Conservation (phyloP, 2,329 filamentous ascomycete species). For the Trichoderma polysporum region DNA sequence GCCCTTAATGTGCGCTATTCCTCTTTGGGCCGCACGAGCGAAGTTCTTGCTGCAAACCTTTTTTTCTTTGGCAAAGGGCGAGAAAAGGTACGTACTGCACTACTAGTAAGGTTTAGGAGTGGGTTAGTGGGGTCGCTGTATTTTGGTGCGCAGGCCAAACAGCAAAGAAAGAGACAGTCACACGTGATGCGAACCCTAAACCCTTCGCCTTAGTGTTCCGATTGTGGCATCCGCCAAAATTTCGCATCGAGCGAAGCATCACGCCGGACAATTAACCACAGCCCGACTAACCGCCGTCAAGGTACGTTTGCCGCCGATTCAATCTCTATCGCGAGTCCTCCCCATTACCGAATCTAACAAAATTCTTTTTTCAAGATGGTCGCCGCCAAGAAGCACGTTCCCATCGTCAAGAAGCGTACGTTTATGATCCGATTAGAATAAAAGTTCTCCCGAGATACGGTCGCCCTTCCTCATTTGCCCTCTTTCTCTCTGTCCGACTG, state of each 20-base stretch:
- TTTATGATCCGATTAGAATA: conserved; percentile 34
- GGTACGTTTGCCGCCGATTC: conserved; percentile 31
- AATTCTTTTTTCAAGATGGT: conserved; percentile 69
- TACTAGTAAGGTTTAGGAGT: too few species aligned
- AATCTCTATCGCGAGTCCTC: not conserved
- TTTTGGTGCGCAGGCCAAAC: not conserved
- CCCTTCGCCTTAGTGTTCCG: conserved; percentile 33
- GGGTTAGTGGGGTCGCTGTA: not conserved
- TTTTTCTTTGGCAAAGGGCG: not conserved
- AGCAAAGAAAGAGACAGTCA: not conserved
- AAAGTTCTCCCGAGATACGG: conserved; percentile 2
- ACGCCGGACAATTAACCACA: conserved; percentile 37
- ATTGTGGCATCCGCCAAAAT: conserved; percentile 38
- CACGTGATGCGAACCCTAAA: conserved; percentile 39
- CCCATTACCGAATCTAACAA: conserved; percentile 27
- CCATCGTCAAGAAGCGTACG: conserved; percentile 99
- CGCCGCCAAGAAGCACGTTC: conserved; percentile 98
- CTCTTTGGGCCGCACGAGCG: conserved; percentile 24
- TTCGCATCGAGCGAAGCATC: conserved; percentile 37
- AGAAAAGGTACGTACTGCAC: too few species aligned
- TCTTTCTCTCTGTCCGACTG: conserved; percentile 2
- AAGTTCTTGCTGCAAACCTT: not conserved
- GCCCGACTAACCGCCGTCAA: conserved; percentile 43
- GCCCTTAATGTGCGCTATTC: conserved; percentile 34
- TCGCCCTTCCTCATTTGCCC: not conserved